A percentile compares a stretch with the other conserved stretches of the same genome.
Conservation (phyloP, 345 rosid species). For the Cardamine resedifolia region DNA sequence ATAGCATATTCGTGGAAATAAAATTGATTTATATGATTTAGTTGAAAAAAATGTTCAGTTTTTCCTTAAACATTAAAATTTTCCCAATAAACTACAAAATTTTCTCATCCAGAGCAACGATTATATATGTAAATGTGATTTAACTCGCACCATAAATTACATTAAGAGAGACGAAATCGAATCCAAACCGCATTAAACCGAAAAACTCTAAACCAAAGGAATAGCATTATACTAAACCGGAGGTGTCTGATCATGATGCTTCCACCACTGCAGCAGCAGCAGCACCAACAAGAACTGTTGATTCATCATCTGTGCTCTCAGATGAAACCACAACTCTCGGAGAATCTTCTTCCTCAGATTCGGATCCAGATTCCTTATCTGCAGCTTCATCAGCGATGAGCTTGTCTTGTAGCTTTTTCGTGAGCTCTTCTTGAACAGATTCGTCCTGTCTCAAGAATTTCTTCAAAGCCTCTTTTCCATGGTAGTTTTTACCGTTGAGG, state of each 20-base stretch:
- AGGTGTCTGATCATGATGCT: slow-evolving; percentile 44
- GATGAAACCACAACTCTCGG: slow-evolving; percentile 42
- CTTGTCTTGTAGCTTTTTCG: slow-evolving; percentile 61
- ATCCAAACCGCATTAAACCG: slow-evolving; percentile 24
- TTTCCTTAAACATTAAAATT: not conserved
- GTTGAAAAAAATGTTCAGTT: not conserved
- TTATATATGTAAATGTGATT: slow-evolving; percentile 19
- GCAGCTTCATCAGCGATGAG: slow-evolving; percentile 35
- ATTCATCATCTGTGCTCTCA: slow-evolving; percentile 72
- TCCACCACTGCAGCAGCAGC: slow-evolving; percentile 51
- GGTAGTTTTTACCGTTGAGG: slow-evolving; percentile 52
- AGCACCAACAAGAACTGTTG: slow-evolving; percentile 28
- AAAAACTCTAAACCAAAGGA: slow-evolving; percentile 13
- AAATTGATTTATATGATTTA: not conserved
- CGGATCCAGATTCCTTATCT: slow-evolving; percentile 39
- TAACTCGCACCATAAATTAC: slow-evolving; percentile 27
- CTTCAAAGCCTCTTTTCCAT: slow-evolving; percentile 83
- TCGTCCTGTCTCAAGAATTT: slow-evolving; percentile 53
- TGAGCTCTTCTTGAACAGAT: slow-evolving; percentile 57
- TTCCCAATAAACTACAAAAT: slow-evolving; percentile 17
- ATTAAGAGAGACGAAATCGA: slow-evolving; percentile 21
- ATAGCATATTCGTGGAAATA: not conserved
- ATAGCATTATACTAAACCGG: slow-evolving; percentile 21
- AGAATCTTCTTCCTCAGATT: slow-evolving; percentile 34
- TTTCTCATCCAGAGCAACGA: not conserved